Percentiles rank a stretch among this genome's conserved stretches.
Conservation (phyloP, 1,284 basidiomycete genomes). For the Leccinum fuscescens region DNA sequence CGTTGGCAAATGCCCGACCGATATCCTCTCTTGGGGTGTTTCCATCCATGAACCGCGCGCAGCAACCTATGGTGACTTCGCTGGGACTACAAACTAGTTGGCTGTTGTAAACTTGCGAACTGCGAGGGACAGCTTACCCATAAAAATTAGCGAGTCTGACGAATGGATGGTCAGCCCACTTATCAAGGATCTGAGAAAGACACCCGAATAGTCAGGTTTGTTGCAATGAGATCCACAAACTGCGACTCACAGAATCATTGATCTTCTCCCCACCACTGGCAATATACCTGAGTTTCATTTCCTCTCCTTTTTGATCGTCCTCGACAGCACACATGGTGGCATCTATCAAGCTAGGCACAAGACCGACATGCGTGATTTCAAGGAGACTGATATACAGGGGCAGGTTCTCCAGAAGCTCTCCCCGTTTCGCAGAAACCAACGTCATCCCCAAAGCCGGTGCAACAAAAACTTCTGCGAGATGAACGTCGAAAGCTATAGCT, state of each 20-base stretch:
- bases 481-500: conserved; percentile 53
- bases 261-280: conserved; percentile 55
- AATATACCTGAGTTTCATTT: conserved; percentile 43
- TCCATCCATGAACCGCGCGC: conserved; percentile 43
- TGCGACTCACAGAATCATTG: conserved; percentile 45
- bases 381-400: conserved; percentile 43
- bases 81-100: conserved; percentile 33
- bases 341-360: conserved; percentile 55
- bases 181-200: conserved; percentile 44
- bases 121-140: conserved; percentile 35
- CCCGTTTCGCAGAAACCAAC: conserved; percentile 43
- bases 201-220: not conserved
- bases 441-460: conserved; percentile 46
- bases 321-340: conserved; percentile 45
- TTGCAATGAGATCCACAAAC: not conserved
- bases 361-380: conserved; percentile 50
- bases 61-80: conserved; percentile 53
- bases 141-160: conserved; percentile 52
- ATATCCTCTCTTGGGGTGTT: conserved; percentile 45
- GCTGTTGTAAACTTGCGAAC: not conserved
- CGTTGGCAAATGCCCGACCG: conserved; percentile 39
- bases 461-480: conserved; percentile 47
- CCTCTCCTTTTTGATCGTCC: conserved; percentile 27
- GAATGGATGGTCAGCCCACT: conserved; percentile 46
- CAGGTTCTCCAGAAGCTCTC: conserved; percentile 47